These are phyloP conservation scores for Dillenia turbinata DNA, from an alignment of 164 flowering plant genomes.

Conservation along the genomic window DNA sequence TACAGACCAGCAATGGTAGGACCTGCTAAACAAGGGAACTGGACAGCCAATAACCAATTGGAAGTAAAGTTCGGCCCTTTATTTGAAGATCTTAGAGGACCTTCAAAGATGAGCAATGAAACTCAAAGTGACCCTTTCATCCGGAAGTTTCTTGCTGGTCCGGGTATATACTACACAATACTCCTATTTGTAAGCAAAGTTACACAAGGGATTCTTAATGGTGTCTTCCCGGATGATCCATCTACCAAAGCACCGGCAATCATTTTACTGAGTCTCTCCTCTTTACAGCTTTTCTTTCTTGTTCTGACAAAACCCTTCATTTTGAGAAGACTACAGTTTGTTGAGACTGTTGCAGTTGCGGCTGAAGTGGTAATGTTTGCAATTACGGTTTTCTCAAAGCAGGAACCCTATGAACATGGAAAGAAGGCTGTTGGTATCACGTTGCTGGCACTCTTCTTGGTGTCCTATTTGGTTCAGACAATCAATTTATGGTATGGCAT, in stretches of 20 bases:
- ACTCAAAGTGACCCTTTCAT: constrained; percentile 90
- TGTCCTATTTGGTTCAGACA: constrained; percentile 50
- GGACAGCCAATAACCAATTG: constrained; percentile 80
- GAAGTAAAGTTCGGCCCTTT: constrained; percentile 64
- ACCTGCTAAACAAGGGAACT: constrained; percentile 95
- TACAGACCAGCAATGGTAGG: constrained; percentile 46
- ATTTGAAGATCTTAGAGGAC: constrained; percentile 91
- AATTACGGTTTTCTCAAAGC: constrained; percentile 37
- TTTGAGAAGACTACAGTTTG: constrained; percentile 81
- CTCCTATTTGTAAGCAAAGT: constrained; percentile 61
- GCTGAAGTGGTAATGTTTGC: constrained; percentile 62
- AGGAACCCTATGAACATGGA: constrained; percentile 25
- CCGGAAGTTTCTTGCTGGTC: constrained; percentile 80
- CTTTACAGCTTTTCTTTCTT: constrained; percentile 86
- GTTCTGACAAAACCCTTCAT: constrained; percentile 93
- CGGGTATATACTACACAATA: constrained; percentile 79
- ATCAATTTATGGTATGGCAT: constrained; percentile 63
- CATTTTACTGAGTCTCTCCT: constrained; percentile 49
- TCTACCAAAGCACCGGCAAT: constrained; percentile 47
- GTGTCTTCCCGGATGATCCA: constrained; percentile 34
- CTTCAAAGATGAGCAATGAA: constrained; percentile 95
- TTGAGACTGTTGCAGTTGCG: constrained; percentile 68
- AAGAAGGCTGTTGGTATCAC: constrained; percentile 51
- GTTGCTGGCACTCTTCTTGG: constrained; percentile 57
- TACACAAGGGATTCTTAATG: constrained; percentile 59